A percentile compares a stretch with the other conserved stretches of the same genome.
phyloP scores from a whole-genome alignment of 2,329 filamentous ascomycete genomes.

The Aspergillus puulaauensis region DNA sequence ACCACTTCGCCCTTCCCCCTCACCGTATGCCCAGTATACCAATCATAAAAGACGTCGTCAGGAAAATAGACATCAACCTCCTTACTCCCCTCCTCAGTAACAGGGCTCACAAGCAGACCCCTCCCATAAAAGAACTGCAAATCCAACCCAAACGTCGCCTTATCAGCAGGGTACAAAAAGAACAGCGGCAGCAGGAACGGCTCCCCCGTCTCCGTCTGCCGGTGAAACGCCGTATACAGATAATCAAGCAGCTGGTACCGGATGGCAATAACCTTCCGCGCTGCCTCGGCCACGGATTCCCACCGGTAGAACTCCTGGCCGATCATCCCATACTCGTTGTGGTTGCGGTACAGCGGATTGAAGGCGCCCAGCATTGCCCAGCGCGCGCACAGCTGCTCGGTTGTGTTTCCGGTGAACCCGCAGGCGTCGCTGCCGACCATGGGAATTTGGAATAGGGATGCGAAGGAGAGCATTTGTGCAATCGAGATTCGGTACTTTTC shows the following conservation, averaged over 20 bases:
- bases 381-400: slow-evolving; percentile 67
- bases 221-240: slow-evolving; percentile 69
- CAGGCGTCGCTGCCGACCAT: slow-evolving; percentile 74
- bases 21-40: slow-evolving; percentile 52
- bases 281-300: slow-evolving; percentile 61
- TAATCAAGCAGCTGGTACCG: slow-evolving; percentile 77
- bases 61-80: slow-evolving; percentile 58
- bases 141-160: slow-evolving; percentile 52
- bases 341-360: slow-evolving; percentile 73
- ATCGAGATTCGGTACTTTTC: slow-evolving; percentile 60
- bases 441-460: slow-evolving; percentile 66
- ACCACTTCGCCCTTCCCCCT: slow-evolving; percentile 47
- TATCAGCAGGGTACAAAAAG: slow-evolving; percentile 65
- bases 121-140: slow-evolving; percentile 63
- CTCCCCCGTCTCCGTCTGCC: slow-evolving; percentile 59
- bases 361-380: slow-evolving; percentile 75
- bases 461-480: slow-evolving; percentile 59
- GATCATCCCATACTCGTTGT: slow-evolving; percentile 57
- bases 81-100: slow-evolving; percentile 53
- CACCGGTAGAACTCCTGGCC: slow-evolving; percentile 74
- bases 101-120: slow-evolving; percentile 57
- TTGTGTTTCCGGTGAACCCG: slow-evolving; percentile 68
- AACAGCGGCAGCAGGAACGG: slow-evolving; percentile 70
- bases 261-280: slow-evolving; percentile 66
- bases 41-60: slow-evolving; percentile 61